These are phyloP conservation scores for Kuraishia cidri DNA, from an alignment of 805 yeast species.

Conservation along the genomic window DNA sequence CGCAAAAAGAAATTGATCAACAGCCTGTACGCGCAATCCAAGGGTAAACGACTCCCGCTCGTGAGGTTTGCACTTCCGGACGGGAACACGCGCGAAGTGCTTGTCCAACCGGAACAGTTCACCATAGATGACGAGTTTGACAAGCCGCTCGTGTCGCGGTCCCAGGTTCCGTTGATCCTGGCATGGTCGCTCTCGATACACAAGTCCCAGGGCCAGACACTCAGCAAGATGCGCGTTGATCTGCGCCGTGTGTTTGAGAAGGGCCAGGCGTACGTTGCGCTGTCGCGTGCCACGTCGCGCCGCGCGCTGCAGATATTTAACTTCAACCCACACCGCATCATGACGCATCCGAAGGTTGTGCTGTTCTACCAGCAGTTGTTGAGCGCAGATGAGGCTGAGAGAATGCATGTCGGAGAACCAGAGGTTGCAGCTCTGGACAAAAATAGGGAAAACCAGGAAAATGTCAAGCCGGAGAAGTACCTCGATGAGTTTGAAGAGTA, in stretches of 20 bases:
- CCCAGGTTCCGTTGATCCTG: conserved; percentile 59
- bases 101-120: conserved; percentile 82
- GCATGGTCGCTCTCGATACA: conserved; percentile 85
- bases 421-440: conserved; percentile 2
- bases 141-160: conserved; percentile 57
- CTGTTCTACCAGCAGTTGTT: conserved; percentile 52
- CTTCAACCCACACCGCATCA: conserved; percentile 55
- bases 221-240: conserved; percentile 63
- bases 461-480: too few species aligned
- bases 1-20: conserved; percentile 39
- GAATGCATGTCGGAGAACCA: conserved; percentile 2
- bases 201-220: conserved; percentile 80
- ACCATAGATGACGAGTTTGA: conserved; percentile 67
- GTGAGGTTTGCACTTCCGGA: conserved; percentile 71
- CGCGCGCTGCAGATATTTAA: conserved; percentile 77
- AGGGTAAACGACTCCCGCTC: conserved; percentile 51
- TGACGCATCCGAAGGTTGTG: conserved; percentile 62
- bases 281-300: conserved; percentile 71
- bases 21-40: conserved; percentile 32
- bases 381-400: conserved; percentile 15
- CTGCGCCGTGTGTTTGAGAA: conserved; percentile 60
- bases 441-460: conserved; percentile 3
- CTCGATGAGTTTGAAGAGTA: too few species aligned
- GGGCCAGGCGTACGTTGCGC: conserved; percentile 80
- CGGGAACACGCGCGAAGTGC: conserved; percentile 62